phyloP scores from a whole-genome alignment of 2,329 filamentous ascomycete species.

The Didymella exigua region DNA sequence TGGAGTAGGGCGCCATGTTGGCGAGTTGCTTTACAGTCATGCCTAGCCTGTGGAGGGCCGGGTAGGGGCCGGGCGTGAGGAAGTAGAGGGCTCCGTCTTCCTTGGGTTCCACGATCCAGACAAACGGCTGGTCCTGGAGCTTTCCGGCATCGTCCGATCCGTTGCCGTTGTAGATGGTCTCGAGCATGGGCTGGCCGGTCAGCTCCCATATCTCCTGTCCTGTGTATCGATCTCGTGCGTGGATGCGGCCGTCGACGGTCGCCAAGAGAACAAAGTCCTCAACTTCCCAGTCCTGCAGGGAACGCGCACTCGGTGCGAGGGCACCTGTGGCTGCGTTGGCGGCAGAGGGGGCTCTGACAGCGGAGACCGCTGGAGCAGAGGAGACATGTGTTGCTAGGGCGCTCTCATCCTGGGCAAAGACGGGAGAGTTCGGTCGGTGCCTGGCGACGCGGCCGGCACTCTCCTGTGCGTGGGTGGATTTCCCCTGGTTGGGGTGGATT shows the following conservation, averaged over 20 bases:
- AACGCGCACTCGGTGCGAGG: conserved; percentile 79
- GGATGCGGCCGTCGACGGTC: conserved; percentile 97
- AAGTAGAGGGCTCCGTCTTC: conserved; percentile 86
- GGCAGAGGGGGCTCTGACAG: conserved; percentile 93
- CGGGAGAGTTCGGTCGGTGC: conserved; percentile 34
- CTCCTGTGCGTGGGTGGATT: conserved; percentile 25
- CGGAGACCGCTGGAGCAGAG: conserved; percentile 80
- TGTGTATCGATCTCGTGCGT: conserved; percentile 86
- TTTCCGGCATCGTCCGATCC: conserved; percentile 49
- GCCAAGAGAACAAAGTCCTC: conserved; percentile 99
- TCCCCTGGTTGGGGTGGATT: conserved; percentile 25
- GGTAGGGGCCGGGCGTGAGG: conserved; percentile 71
- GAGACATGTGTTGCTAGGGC: conserved; percentile 82
- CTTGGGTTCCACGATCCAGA: conserved; percentile 95
- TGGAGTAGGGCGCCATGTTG: conserved; percentile 79
- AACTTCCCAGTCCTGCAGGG: conserved; percentile 98
- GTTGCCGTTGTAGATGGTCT: conserved; percentile 78
- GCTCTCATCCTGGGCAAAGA: conserved; percentile 72
- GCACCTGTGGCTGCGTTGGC: conserved; percentile 55
- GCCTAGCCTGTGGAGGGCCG: conserved; percentile 67
- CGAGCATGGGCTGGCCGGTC: conserved; percentile 85
- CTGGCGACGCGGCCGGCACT: conserved; percentile 25
- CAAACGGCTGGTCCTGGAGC: conserved; percentile 74
- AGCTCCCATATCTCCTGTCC: conserved; percentile 86
- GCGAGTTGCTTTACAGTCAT: conserved; percentile 85